These are phyloP conservation scores for Ustilago cynodontis DNA, from an alignment of 1,284 basidiomycete species.

Conservation along the genomic window DNA sequence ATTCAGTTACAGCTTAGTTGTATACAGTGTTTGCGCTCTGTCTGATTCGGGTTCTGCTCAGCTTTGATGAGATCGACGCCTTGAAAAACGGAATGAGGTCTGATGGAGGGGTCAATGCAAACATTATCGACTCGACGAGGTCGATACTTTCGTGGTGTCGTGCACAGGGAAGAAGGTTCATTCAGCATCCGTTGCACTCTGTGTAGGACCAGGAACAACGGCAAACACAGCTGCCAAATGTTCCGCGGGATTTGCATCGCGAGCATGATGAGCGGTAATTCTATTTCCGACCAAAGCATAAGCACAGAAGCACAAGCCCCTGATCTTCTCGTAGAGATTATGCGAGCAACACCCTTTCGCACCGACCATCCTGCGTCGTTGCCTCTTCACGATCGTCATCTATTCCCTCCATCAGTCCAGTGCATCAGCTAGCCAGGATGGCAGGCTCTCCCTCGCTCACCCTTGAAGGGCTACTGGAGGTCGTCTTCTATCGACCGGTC, in stretches of 20 bases:
- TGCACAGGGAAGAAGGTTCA: not conserved
- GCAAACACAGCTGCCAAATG: not conserved
- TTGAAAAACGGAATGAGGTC: no score
- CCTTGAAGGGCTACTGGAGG: not conserved
- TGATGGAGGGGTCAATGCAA: no score
- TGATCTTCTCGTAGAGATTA: not conserved
- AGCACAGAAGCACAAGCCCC: not conserved
- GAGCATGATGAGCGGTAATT: not conserved
- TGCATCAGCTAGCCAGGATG: not conserved
- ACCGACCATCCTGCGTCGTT: not conserved
- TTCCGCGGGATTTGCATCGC: not conserved
- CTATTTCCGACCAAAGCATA: not conserved
- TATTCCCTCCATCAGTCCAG: not conserved
- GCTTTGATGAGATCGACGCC: no score
- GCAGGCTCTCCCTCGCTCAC: not conserved
- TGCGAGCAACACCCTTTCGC: not conserved
- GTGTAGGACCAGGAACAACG: not conserved
- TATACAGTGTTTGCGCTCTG: no score
- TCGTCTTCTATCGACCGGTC: slow-evolving; percentile 14
- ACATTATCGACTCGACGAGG: no score
- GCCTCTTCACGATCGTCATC: no score
- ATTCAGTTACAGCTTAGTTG: no score
- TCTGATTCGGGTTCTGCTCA: no score
- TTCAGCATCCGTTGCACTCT: not conserved
- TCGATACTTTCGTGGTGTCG: no score